phyloP scores from a whole-genome alignment of 108 stramenopile genomes.

The Nitzschia inconspicua region DNA sequence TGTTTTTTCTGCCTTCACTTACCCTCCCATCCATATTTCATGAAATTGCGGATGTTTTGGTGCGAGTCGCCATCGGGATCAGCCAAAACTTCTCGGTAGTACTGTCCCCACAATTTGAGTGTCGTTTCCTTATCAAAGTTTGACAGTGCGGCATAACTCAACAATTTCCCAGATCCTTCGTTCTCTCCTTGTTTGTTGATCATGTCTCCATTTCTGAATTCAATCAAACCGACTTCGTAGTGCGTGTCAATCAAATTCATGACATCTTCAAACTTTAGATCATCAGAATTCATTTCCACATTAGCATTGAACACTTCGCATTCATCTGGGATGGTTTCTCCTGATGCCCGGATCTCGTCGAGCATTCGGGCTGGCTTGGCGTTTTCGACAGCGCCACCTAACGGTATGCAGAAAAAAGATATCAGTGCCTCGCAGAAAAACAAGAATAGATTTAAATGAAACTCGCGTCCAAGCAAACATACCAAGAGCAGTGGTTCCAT shows the following conservation, averaged over 20 bases:
- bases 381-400: constrained; percentile 77
- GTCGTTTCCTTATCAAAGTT: constrained; percentile 79
- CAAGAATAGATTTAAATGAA: no score
- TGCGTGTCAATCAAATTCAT: constrained; percentile 72
- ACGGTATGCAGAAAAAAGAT: no score
- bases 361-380: constrained; percentile 79
- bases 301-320: constrained; percentile 83
- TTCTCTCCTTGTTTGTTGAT: constrained; percentile 81
- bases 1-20: neutral
- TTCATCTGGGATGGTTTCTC: constrained; percentile 75
- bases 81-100: constrained; percentile 81
- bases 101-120: constrained; percentile 82
- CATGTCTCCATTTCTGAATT: constrained; percentile 85
- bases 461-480: no score
- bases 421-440: no score
- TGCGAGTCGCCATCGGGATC: constrained; percentile 73
- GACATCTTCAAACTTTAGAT: constrained; percentile 78
- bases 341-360: constrained; percentile 74
- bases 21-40: constrained; percentile 68
- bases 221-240: constrained; percentile 71
- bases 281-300: constrained; percentile 76
- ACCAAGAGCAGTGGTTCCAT: constrained; percentile 80
- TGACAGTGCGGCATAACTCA: constrained; percentile 79
- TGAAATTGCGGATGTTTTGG: constrained; percentile 86
- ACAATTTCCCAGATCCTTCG: constrained; percentile 77